Base-by-base conservation (phyloP, 495 filamentous ascomycete genomes). In the Daldinia grandis region DNA sequence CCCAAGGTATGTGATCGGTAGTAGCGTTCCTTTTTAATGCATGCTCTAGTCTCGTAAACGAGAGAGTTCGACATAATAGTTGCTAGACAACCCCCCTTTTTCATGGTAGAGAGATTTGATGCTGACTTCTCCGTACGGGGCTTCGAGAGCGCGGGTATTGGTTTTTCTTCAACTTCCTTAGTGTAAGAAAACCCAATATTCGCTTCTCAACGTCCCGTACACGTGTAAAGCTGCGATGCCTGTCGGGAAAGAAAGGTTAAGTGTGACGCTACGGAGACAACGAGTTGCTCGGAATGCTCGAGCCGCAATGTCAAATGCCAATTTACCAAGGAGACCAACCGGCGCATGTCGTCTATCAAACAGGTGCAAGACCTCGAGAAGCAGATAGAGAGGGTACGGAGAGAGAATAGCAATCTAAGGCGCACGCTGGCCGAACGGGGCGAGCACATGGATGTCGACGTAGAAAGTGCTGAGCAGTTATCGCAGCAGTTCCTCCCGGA, bases 271-370 rank as follows among this genome's bases (percentile, higher is more conserved):
- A 98, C 95, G 56, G 95, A 99, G 71, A 97, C 92, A 40, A 87
- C 91, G 25, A 95, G 93, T 79, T 99, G 95, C 80, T 97, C 95
- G 2, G 95, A 99, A 81, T 99, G 95, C 81, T 92, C 92, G 14
- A 97, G 93, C 74, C 88, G 95, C 69, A 94, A 92, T 76, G 94
- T 97, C 54, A 96, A 95, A 76, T 99, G 95, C 76, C 95, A 97
- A 78, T 99, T 99, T 77, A 99, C 95, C 50, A 99, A 99, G 82
- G 95, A 99, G 79, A 98, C 95, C 21, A 99, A 99, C 79, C 89
- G 96, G 53, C 89, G 95, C 68, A 99, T 99, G 95, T 98, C 95
- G 51, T 97, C 94, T 14, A 98, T 98, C 78, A 99, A 98, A 89
- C 95, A 98, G 83, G 93, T 98, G 3, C 95, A 99, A 80, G 95